A percentile compares a stretch with the other conserved stretches of the same genome.
phyloP scores from a whole-genome alignment of 192 early-diverging fungal species.

The Dissophora globulifera region DNA sequence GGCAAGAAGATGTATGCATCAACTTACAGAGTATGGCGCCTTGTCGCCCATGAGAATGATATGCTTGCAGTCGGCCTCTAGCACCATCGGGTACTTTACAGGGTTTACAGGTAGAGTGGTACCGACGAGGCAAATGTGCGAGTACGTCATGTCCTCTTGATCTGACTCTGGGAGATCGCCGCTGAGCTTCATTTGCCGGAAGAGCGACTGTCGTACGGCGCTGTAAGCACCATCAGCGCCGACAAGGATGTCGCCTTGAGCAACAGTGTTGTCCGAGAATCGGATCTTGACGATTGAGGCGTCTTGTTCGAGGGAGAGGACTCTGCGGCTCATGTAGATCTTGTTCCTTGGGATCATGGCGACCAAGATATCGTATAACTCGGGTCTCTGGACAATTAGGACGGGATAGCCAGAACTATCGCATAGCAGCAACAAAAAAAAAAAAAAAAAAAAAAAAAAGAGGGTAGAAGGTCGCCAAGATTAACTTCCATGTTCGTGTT shows the following conservation, averaged over 20 bases:
- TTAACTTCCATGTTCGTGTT: no score
- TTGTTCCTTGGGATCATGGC: neutral
- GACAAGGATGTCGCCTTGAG: conserved; percentile 3
- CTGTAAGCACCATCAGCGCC: conserved; percentile 16
- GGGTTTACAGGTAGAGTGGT: neutral
- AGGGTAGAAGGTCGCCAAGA: no score
- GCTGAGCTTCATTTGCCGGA: neutral
- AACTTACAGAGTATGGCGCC: conserved; percentile 6
- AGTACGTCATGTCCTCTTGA: neutral
- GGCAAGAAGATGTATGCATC: neutral
- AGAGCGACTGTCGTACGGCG: conserved; percentile 1
- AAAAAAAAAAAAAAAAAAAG: neutral
- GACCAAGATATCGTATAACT: neutral
- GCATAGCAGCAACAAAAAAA: no score
- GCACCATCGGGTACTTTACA: conserved; percentile 1
- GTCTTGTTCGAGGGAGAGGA: conserved; percentile 2
- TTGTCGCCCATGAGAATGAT: conserved; percentile 4
- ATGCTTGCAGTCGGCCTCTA: neutral
- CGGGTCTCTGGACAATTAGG: neutral
- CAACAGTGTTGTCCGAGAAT: neutral
- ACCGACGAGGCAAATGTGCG: conserved; percentile 3
- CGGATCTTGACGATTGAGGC: neutral
- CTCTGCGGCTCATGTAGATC: conserved; percentile 3
- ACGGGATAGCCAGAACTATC: neutral
- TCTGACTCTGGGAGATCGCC: neutral